Percentiles rank a stretch among this genome's conserved stretches.
Evolutionary conservation across 805 yeast genomes (phyloP).

Genomic region (Hanseniaspora opuntiae): DNA sequence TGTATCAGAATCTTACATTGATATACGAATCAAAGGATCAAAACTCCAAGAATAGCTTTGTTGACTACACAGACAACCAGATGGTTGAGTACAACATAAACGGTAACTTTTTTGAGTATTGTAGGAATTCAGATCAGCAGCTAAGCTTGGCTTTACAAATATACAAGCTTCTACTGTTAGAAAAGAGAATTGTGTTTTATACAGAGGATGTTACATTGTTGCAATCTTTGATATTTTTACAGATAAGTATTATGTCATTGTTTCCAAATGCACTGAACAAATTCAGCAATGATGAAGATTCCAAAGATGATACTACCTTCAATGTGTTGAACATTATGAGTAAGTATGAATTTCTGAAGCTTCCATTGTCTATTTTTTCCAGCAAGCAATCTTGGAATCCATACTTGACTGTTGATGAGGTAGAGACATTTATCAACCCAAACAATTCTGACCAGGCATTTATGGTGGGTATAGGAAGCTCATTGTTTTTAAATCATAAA

Average conservation of each 20-base stretch:
- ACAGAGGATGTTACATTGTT: slow-evolving; percentile 7
- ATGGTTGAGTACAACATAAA: slow-evolving; percentile 2
- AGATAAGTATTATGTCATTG: background rate
- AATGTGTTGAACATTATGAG: slow-evolving; percentile 7
- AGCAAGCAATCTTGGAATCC: background rate
- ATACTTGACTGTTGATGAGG: slow-evolving; percentile 9
- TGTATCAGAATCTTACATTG: background rate
- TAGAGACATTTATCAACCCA: background rate
- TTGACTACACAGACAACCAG: slow-evolving; percentile 8
- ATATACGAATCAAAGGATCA: background rate
- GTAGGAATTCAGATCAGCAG: background rate
- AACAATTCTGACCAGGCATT: background rate
- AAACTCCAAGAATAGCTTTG: background rate
- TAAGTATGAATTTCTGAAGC: slow-evolving; percentile 7
- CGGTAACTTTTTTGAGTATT: background rate
- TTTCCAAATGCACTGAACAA: slow-evolving; percentile 6
- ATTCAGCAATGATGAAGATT: background rate
- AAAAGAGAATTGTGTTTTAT: slow-evolving; percentile 6
- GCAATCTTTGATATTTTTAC: slow-evolving; percentile 3
- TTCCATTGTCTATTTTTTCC: background rate
- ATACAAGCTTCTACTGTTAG: background rate
- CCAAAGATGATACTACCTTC: background rate
- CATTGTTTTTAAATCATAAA: slow-evolving; percentile 10
- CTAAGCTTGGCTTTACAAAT: background rate
- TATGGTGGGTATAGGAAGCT: slow-evolving; percentile 7